Evolutionary conservation across 129 eudicot genomes (phyloP).

Genomic region (Escallonia rubra): DNA sequence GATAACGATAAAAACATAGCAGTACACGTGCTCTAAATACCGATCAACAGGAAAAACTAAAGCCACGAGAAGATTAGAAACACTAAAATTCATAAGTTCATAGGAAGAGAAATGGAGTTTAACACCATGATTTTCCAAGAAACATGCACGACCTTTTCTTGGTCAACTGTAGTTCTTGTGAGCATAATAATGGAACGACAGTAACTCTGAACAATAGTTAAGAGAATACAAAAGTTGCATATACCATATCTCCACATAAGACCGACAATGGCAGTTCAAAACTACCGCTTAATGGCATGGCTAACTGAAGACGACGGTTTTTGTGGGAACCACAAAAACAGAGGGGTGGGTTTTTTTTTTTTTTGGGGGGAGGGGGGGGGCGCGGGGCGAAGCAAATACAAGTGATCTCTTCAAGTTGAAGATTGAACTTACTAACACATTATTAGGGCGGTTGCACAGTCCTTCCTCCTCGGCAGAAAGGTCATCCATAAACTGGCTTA

Average conservation of each 20-base stretch:
- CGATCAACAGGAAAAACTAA: too few relatives aligned
- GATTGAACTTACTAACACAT: conserved; percentile 51
- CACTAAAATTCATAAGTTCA: neutral
- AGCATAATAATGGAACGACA: too few relatives aligned
- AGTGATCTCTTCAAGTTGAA: neutral
- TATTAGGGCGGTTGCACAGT: conserved; percentile 48
- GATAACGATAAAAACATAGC: too few relatives aligned
- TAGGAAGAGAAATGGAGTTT: neutral
- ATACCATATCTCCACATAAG: too few relatives aligned
- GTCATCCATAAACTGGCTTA: conserved; percentile 97
- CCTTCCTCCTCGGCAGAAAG: conserved; percentile 85
- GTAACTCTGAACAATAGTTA: too few relatives aligned
- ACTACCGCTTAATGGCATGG: too few relatives aligned
- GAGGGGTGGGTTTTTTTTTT: too few relatives aligned
- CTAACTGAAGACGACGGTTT: too few relatives aligned
- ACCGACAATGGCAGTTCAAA: too few relatives aligned
- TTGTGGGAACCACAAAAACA: too few relatives aligned
- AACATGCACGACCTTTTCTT: neutral
- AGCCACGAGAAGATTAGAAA: neutral
- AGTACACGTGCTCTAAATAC: too few relatives aligned
- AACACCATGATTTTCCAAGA: neutral
- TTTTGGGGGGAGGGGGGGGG: too few relatives aligned
- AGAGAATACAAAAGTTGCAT: neutral
- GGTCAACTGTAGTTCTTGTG: neutral
- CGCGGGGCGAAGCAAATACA: conserved; percentile 1